Evolutionary conservation across 2,329 filamentous ascomycete species (phyloP), one percentile per base, ranked within the genome.

Genomic region (Dactylellina sp.): DNA sequence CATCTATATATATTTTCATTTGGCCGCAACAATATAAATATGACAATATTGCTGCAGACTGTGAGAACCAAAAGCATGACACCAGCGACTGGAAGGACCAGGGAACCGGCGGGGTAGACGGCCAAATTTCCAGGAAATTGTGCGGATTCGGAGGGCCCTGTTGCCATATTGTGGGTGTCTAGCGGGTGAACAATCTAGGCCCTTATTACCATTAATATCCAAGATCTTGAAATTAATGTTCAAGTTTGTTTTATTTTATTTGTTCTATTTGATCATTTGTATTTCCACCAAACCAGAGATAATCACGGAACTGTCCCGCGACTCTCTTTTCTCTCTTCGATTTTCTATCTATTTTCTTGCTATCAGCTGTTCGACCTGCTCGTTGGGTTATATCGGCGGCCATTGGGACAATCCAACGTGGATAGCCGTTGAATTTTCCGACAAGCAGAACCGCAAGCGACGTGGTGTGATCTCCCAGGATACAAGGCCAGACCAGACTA

Each of bases 401-500:
- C 53, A 57, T 53, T 70, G 39, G n/a, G 44, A 35, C 18, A 47
- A 60, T 53, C 68, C 60, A 59, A 72, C 57, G 60, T 59, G 52
- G 65, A 62, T 71, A 71, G 32, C 57, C 49, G 65, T 71, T 62
- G 56, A 62, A 71, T 71, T 71, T 71, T 62, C 65, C 56, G 59
- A 60, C 52, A 65, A 65, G 60, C 46, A 65, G 68, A 72, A 72
- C 52, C 68, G 61, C 55, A 72, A 72, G 68, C 68, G 68, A 72
- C 68, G 68, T 72, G 68, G 68, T 72, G 68, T 72, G 68, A 72
- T 72, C 52, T 52, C 22, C 42, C 65, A 59, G 62, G 62, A 66
- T 66, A 66, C 16, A 39, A 40, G 6, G 46, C 11, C 22, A 16
- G n/a, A n/a, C n/a, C n/a, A n/a, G n/a, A n/a, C n/a, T 14, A 24